Conservation (phyloP, 1,139 yeast species). For the Pichia sp. region DNA sequence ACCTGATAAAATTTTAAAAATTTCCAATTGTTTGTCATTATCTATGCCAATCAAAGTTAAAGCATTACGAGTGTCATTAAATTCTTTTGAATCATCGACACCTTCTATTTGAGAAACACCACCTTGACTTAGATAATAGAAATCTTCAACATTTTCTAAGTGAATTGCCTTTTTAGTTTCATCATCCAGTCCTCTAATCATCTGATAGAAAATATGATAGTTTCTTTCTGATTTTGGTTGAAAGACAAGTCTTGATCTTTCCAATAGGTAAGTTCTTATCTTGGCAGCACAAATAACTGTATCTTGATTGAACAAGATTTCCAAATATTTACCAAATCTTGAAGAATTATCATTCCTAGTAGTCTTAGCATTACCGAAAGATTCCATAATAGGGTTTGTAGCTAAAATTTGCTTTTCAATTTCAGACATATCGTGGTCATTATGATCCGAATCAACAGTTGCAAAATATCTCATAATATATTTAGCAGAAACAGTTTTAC, state of each 20-base stretch:
- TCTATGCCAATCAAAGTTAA: conserved; percentile 71
- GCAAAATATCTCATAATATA: conserved; percentile 98
- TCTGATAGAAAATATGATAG: conserved; percentile 91
- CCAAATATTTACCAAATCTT: conserved; percentile 92
- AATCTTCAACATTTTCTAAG: conserved; percentile 60
- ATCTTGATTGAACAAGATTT: conserved; percentile 69
- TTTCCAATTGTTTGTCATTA: conserved; percentile 50
- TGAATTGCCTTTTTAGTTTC: conserved; percentile 54
- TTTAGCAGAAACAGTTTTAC: conserved; percentile 95
- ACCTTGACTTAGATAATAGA: conserved; percentile 84
- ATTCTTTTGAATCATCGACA: conserved; percentile 77
- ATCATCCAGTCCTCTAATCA: conserved; percentile 66
- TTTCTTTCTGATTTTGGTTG: conserved; percentile 88
- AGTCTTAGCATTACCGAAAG: conserved; percentile 97
- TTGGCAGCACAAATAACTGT: conserved; percentile 89
- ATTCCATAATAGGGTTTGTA: conserved; percentile 97
- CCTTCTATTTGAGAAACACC: conserved; percentile 67
- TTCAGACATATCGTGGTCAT: conserved; percentile 68
- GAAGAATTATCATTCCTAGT: conserved; percentile 96
- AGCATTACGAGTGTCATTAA: conserved; percentile 66
- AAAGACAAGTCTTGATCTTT: conserved; percentile 88
- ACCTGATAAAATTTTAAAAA: conserved; percentile 80
- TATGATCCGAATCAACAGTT: conserved; percentile 62
- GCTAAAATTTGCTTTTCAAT: conserved; percentile 94
- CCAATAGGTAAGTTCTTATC: conserved; percentile 85